phyloP scores from a whole-genome alignment of 192 early-diverging fungal species.

The Kickxella alabastrina region DNA sequence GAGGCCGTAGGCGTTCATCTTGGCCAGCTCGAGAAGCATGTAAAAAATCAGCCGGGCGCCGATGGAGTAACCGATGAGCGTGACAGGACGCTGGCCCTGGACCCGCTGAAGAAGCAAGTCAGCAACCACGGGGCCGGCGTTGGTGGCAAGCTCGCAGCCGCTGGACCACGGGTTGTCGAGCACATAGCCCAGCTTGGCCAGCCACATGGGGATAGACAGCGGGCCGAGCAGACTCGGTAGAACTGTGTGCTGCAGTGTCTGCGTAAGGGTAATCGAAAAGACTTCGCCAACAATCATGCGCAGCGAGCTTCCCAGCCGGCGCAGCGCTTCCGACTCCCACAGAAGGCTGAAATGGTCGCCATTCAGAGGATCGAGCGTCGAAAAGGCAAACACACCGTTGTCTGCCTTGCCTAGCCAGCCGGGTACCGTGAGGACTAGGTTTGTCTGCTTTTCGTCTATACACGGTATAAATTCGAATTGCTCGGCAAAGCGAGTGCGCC shows the following conservation, averaged over 20 bases:
- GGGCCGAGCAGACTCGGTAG: conserved; percentile 69
- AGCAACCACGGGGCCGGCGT: conserved; percentile 84
- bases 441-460: conserved; percentile 59
- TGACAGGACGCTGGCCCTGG: conserved; percentile 85
- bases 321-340: conserved; percentile 87
- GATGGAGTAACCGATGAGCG: conserved; percentile 89
- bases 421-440: conserved; percentile 76
- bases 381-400: conserved; percentile 84
- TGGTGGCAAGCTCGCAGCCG: conserved; percentile 69
- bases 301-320: conserved; percentile 79
- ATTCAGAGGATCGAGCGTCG: conserved; percentile 66
- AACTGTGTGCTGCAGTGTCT: conserved; percentile 73
- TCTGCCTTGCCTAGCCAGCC: conserved; percentile 77
- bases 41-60: conserved; percentile 92
- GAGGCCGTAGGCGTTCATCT: conserved; percentile 73
- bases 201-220: conserved; percentile 71
- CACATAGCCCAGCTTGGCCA: conserved; percentile 75
- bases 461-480: conserved; percentile 79
- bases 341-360: conserved; percentile 87
- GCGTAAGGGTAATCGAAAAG: conserved; percentile 64
- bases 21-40: conserved; percentile 82
- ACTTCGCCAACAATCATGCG: conserved; percentile 86
- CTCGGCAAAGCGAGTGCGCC: conserved; percentile 78
- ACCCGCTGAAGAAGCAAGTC: conserved; percentile 80
- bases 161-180: conserved; percentile 92